Evolutionary conservation across 139 green algal genomes (phyloP).

Genomic region (Asterochloris erici): DNA sequence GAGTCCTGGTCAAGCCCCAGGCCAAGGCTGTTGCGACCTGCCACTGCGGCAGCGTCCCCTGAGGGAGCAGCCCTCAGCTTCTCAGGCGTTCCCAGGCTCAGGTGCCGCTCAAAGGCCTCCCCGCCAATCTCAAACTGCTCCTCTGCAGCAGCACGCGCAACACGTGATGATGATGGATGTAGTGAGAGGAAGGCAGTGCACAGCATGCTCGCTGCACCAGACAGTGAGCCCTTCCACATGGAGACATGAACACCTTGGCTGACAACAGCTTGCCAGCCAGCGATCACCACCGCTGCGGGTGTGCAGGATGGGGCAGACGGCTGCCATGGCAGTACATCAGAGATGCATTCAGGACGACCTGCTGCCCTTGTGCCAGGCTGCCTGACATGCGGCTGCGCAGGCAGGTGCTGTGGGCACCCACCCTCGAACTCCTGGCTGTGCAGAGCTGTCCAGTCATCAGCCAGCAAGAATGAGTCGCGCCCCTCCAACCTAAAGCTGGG

Average conservation of each 20-base stretch:
- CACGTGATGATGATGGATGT: background rate
- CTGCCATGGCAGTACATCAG: no score
- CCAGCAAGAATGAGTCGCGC: no score
- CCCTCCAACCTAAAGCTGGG: no score
- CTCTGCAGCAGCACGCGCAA: constrained; percentile 6
- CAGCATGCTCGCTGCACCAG: background rate
- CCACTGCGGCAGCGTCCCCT: background rate
- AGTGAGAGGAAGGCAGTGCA: background rate
- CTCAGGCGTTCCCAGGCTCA: constrained; percentile 42
- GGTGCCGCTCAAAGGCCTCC: constrained; percentile 34
- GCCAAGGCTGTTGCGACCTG: no score
- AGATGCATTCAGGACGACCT: no score
- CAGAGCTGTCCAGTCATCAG: no score
- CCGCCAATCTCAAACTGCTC: constrained; percentile 30
- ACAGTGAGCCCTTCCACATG: background rate
- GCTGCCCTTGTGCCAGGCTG: no score
- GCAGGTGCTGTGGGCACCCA: no score
- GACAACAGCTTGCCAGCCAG: background rate
- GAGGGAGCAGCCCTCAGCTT: constrained; percentile 9
- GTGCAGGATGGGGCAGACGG: background rate
- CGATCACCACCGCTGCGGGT: background rate
- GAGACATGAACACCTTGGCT: background rate
- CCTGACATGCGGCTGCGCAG: no score
- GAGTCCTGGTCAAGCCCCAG: no score
- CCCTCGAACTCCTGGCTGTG: no score